These are phyloP conservation scores for Ophiostoma populinum DNA, from an alignment of 2,329 filamentous ascomycete genomes.

Conservation along the genomic window DNA sequence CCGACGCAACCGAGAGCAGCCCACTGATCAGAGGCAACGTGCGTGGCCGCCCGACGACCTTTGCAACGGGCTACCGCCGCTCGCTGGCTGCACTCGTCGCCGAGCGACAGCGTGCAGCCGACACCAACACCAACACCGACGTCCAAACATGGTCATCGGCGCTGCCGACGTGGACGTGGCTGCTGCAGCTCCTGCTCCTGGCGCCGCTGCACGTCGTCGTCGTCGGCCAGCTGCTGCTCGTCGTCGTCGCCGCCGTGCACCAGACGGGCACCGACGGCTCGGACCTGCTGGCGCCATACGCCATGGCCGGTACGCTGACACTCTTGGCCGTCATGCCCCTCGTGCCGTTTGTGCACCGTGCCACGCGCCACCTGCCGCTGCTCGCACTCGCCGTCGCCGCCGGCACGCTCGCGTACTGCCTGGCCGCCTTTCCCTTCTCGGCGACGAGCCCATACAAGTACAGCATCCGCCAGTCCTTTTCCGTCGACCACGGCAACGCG, in stretches of 20 bases:
- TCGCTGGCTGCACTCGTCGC: constrained; percentile 22
- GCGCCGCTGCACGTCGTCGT: constrained; percentile 65
- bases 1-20: constrained; percentile 31
- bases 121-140: constrained; percentile 34
- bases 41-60: constrained; percentile 25
- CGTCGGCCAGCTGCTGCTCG: constrained; percentile 56
- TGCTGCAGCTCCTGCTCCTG: constrained; percentile 67
- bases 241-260: constrained; percentile 52
- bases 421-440: constrained; percentile 79
- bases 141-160: constrained; percentile 77
- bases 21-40: constrained; percentile 23
- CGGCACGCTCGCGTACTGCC: constrained; percentile 69
- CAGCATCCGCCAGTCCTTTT: constrained; percentile 67
- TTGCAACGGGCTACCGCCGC: constrained; percentile 37
- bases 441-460: constrained; percentile 63
- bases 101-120: constrained; percentile 10
- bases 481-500: constrained; percentile 58
- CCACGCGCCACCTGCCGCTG: constrained; percentile 65
- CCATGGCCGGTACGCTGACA: constrained; percentile 49
- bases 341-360: constrained; percentile 71
- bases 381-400: constrained; percentile 58
- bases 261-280: constrained; percentile 80
- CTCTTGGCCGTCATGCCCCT: constrained; percentile 59
- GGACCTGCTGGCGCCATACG: constrained; percentile 51
- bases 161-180: constrained; percentile 72